These are phyloP conservation scores for Sphagnum tenellum DNA, from an alignment of 225 moss, liverwort and hornwort genomes.

Conservation along the genomic window DNA sequence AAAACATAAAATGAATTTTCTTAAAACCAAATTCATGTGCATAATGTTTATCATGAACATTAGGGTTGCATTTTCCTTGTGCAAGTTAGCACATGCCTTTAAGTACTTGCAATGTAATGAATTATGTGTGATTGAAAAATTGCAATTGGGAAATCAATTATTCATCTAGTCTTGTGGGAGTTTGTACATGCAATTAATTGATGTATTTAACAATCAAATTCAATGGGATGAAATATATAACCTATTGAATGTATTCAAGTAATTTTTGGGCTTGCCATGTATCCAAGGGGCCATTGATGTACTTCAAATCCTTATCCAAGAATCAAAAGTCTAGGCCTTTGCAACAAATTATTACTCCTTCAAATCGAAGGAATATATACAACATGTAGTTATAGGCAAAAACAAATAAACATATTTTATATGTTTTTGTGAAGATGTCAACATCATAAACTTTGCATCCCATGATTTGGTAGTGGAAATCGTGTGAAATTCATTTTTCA, in stretches of 20 bases:
- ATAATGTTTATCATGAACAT: background rate
- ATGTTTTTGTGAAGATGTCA: background rate
- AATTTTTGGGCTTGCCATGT: background rate
- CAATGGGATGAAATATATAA: background rate
- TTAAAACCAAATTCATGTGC: background rate
- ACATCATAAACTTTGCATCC: too few species aligned
- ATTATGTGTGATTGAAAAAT: background rate
- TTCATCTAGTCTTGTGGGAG: background rate
- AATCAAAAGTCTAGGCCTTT: too few species aligned
- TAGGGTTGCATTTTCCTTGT: background rate
- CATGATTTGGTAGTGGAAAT: too few species aligned
- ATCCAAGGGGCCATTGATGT: background rate
- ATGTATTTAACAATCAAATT: background rate
- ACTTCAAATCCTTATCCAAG: background rate
- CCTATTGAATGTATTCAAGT: background rate
- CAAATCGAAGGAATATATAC: background rate
- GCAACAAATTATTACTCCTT: background rate
- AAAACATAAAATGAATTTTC: background rate
- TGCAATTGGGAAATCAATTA: background rate
- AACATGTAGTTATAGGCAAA: background rate
- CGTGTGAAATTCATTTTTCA: too few species aligned
- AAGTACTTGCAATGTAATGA: background rate
- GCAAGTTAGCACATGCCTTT: background rate
- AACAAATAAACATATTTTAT: background rate
- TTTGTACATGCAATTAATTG: background rate